Percentiles rank a stretch among this genome's conserved stretches.
These are phyloP conservation scores for Furcasterigmium sp. DNA, from an alignment of 2,329 filamentous ascomycete species.

Conservation along the genomic window DNA sequence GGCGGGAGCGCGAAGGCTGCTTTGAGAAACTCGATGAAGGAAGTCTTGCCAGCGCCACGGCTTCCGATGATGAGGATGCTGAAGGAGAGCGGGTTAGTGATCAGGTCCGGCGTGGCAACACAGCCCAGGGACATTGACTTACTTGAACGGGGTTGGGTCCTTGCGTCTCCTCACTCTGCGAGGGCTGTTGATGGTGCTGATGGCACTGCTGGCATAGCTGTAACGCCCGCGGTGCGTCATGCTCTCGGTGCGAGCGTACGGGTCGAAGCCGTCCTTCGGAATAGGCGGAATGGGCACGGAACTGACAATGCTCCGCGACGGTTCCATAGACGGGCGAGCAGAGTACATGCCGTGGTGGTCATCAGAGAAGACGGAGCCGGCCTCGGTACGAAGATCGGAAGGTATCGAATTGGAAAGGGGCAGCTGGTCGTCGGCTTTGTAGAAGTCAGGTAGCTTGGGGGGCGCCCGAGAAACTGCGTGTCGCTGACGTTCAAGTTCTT, in stretches of 20 bases:
- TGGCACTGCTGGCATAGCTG: slow-evolving; percentile 89
- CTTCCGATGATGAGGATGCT: slow-evolving; percentile 90
- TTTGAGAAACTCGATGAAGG: slow-evolving; percentile 93
- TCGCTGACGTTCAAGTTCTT: slow-evolving; percentile 46
- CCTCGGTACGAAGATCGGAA: slow-evolving; percentile 58
- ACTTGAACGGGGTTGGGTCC: slow-evolving; percentile 98
- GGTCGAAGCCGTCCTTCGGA: slow-evolving; percentile 61
- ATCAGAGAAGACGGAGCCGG: slow-evolving; percentile 52
- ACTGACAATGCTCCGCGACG: slow-evolving; percentile 32
- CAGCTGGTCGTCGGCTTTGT: slow-evolving; percentile 39
- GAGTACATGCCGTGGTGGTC: slow-evolving; percentile 28
- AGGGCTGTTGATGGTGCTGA: slow-evolving; percentile 89
- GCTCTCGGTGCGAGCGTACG: slow-evolving; percentile 81
- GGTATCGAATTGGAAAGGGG: slow-evolving; percentile 39
- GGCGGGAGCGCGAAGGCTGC: slow-evolving; percentile 77
- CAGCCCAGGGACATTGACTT: slow-evolving; percentile 35
- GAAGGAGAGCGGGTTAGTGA: slow-evolving; percentile 1
- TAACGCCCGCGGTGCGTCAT: slow-evolving; percentile 96
- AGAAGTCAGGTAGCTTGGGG: slow-evolving; percentile 48
- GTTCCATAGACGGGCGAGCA: slow-evolving; percentile 49
- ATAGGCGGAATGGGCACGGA: slow-evolving; percentile 51
- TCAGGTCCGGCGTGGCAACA: not conserved
- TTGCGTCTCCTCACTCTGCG: slow-evolving; percentile 88
- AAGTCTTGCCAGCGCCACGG: slow-evolving; percentile 86
- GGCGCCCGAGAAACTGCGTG: slow-evolving; percentile 40